Evolutionary conservation across 352 stramenopile species (phyloP).

Genomic region (Aphanomyces stellatus): DNA sequence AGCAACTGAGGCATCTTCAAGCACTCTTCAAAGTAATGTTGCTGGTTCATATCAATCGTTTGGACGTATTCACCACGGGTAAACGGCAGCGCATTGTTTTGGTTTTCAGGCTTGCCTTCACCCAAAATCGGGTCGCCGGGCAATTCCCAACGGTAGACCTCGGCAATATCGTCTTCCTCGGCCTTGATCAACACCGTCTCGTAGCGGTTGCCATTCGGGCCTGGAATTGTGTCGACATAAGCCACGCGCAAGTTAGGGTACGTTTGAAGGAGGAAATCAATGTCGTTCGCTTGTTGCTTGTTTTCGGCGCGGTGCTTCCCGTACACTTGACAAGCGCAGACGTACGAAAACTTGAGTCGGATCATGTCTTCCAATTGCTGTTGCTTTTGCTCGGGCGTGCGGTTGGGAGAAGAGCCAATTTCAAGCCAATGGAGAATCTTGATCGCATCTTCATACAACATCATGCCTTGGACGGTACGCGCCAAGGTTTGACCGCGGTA

Average conservation of each 20-base stretch:
- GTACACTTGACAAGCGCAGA: constrained; percentile 79
- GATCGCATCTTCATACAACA: constrained; percentile 82
- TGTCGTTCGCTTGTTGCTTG: constrained; percentile 65
- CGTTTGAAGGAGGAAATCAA: constrained; percentile 69
- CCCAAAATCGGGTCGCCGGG: constrained; percentile 75
- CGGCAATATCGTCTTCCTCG: constrained; percentile 55
- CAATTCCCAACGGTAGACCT: constrained; percentile 74
- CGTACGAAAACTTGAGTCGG: constrained; percentile 79
- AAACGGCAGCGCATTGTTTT: constrained; percentile 76
- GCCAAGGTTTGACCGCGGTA: constrained; percentile 73
- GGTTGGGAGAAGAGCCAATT: constrained; percentile 58
- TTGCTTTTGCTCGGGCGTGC: constrained; percentile 67
- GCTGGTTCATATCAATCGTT: constrained; percentile 87
- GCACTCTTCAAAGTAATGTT: constrained; percentile 82
- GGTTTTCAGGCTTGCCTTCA: constrained; percentile 79
- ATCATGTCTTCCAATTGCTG: constrained; percentile 76
- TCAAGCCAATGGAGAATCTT: constrained; percentile 83
- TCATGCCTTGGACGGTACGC: constrained; percentile 76
- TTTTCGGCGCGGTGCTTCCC: constrained; percentile 58
- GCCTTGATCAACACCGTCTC: constrained; percentile 76
- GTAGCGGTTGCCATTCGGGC: constrained; percentile 34
- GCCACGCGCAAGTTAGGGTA: constrained; percentile 80
- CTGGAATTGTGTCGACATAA: constrained; percentile 68
- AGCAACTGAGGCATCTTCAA: constrained; percentile 80
- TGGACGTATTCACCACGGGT: constrained; percentile 78